A percentile compares a stretch with the other conserved stretches of the same genome.
phyloP scores from a whole-genome alignment of 805 yeast genomes.

The Candida tibetensis region DNA sequence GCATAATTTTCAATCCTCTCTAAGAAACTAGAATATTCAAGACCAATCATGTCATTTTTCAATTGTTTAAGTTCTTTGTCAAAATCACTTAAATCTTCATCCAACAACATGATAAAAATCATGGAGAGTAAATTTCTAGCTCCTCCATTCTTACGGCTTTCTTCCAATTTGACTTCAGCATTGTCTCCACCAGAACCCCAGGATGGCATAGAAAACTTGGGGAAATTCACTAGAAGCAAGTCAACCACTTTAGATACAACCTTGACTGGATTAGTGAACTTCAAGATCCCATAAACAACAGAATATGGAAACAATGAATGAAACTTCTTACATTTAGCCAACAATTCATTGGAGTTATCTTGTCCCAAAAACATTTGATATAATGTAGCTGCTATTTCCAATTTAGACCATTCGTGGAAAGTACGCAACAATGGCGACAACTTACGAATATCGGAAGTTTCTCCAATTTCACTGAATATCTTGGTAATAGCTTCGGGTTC shows the following conservation, averaged over 20 bases:
- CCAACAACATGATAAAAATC: constrained; percentile 66
- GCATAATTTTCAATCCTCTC: constrained; percentile 27
- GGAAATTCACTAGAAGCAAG: constrained; percentile 59
- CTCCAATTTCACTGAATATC: constrained; percentile 65
- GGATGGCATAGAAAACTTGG: constrained; percentile 21
- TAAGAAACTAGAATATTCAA: constrained; percentile 24
- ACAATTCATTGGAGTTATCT: constrained; percentile 76
- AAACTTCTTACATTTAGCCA: constrained; percentile 64
- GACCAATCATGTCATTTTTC: constrained; percentile 35
- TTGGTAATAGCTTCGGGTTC: constrained; percentile 53
- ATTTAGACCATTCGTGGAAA: constrained; percentile 77
- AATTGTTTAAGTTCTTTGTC: constrained; percentile 51
- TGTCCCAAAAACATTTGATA: constrained; percentile 78
- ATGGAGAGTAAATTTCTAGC: constrained; percentile 56
- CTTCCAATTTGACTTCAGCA: constrained; percentile 6
- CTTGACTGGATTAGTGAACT: constrained; percentile 83
- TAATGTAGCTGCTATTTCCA: constrained; percentile 80
- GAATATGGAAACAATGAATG: constrained; percentile 81
- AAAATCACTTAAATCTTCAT: constrained; percentile 70
- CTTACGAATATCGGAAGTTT: constrained; percentile 48
- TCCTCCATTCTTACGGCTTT: constrained; percentile 12
- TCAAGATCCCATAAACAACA: constrained; percentile 70
- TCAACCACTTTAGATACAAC: constrained; percentile 79
- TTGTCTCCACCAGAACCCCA: constrained; percentile 15
- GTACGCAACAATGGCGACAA: constrained; percentile 66